Evolutionary conservation across 1,284 basidiomycete genomes (phyloP).

Genomic region (Abortiporus biennis): DNA sequence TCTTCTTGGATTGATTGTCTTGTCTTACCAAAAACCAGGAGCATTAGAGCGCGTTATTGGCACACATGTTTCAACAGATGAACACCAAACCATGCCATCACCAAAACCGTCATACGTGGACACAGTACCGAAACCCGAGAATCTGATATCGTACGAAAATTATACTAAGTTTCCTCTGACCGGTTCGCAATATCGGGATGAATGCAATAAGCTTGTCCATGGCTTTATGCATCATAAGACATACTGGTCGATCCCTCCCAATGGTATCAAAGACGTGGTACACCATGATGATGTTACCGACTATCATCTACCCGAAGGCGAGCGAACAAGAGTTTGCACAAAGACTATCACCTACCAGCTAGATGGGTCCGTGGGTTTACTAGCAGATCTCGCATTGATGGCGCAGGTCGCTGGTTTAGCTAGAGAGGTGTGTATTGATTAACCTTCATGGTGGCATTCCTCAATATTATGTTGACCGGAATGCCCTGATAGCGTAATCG

Average conservation of each 20-base stretch:
- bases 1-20: slow-evolving; percentile 43
- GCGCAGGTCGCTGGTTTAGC: slow-evolving; percentile 62
- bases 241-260: slow-evolving; percentile 44
- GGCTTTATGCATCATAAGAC: slow-evolving; percentile 44
- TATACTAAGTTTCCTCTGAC: slow-evolving; percentile 56
- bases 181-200: slow-evolving; percentile 44
- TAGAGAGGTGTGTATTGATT: slow-evolving; percentile 47
- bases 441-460: slow-evolving; percentile 7
- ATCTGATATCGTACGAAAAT: slow-evolving; percentile 50
- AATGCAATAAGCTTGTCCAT: slow-evolving; percentile 45
- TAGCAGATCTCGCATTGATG: slow-evolving; percentile 58
- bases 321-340: slow-evolving; percentile 35
- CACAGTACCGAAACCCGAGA: slow-evolving; percentile 17
- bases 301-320: slow-evolving; percentile 26
- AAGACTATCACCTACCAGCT: slow-evolving; percentile 67
- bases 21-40: slow-evolving; percentile 46
- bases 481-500: slow-evolving; percentile 23
- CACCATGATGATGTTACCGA: slow-evolving; percentile 36
- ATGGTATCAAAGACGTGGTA: slow-evolving; percentile 35
- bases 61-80: slow-evolving; percentile 4
- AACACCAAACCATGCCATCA: not conserved
- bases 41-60: slow-evolving; percentile 40
- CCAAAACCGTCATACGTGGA: slow-evolving; percentile 17
- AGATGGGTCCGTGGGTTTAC: slow-evolving; percentile 56
- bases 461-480: slow-evolving; percentile 22